Evolutionary conservation across 2,329 filamentous ascomycete genomes (phyloP).

Genomic region (Aspergillus niger): DNA sequence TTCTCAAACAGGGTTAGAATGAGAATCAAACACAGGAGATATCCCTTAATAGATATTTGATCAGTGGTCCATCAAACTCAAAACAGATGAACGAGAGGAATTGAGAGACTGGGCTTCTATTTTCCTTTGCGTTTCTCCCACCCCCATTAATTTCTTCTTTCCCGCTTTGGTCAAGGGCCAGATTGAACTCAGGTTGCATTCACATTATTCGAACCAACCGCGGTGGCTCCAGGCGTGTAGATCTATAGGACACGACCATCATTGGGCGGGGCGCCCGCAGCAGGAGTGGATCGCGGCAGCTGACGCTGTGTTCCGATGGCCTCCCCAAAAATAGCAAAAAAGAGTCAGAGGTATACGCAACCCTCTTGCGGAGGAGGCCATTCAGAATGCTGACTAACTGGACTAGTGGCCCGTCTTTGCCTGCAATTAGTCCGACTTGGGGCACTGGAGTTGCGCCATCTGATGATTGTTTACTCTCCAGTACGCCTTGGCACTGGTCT

Average conservation of each 20-base stretch:
- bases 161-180: neutral
- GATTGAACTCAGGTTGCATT: neutral
- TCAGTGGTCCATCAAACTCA: neutral
- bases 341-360: conserved; percentile 18
- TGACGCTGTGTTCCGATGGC: conserved; percentile 3
- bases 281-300: neutral
- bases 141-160: neutral
- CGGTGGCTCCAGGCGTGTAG: neutral
- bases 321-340: conserved; percentile 17
- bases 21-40: too few species aligned
- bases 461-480: neutral
- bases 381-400: conserved; percentile 1
- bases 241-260: neutral
- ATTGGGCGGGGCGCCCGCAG: conserved; percentile 6
- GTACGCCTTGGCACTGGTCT: neutral
- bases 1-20: neutral
- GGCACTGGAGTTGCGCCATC: conserved; percentile 1
- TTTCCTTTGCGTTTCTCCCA: neutral
- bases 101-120: neutral
- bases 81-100: neutral
- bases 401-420: neutral
- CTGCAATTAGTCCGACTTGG: neutral
- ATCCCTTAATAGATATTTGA: neutral
- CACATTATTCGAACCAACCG: neutral
- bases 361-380: conserved; percentile 7